Base-by-base conservation (phyloP, 169 alveolate species). In the Fabrea salina region DNA sequence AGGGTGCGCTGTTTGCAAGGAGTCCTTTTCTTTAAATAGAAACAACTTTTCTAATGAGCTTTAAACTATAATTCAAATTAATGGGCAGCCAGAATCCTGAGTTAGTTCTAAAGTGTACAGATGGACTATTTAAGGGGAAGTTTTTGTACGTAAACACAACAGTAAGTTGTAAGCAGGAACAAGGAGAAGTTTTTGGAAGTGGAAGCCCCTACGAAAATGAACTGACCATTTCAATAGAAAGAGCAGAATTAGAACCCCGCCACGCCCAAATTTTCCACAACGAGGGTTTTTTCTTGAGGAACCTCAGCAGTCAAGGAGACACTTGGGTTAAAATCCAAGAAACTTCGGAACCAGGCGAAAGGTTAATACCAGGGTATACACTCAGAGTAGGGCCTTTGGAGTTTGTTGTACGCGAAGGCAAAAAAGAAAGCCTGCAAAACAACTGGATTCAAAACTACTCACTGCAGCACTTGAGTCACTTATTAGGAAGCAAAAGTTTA, bases 101-200 rank as follows among this genome's bases (percentile, higher is more conserved):
- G 40, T 13, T 70, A 49, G 54, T 86, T 47, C 74, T 86, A 22
- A 78, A 76, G 61, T 86, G 92, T 67, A 86, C 92, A 5, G 87
- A 79, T 59, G 92, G 92, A 2, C 49, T 86, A 40, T 83, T 68
- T 68, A 64, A 79, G 51, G 92, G 92, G 43, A 83, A 77, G 76
- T 86, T 86, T 67, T 33, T 86, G 35, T 86, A 71, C 80, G 80
- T 86, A 22, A 86, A 86, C 54, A 79, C 87, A 0, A 82, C 88
- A n/a, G 79, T 70, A 70, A 41, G 13, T 30, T 7, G 19, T 37
- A 70, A 47, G 11, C 37, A 70, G 79, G 59, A 82, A n/a, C 87
- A 86, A 53, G 88, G 88, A 5, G 92, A 86, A 43, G 57, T 44
- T 7, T 71, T 86, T 33, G 92, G 91, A 2, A 54, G 82, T 32